Evolutionary conservation across 371 early-diverging fungal genomes (phyloP).

Genomic region (Amoeboaphelidium protococcarum): DNA sequence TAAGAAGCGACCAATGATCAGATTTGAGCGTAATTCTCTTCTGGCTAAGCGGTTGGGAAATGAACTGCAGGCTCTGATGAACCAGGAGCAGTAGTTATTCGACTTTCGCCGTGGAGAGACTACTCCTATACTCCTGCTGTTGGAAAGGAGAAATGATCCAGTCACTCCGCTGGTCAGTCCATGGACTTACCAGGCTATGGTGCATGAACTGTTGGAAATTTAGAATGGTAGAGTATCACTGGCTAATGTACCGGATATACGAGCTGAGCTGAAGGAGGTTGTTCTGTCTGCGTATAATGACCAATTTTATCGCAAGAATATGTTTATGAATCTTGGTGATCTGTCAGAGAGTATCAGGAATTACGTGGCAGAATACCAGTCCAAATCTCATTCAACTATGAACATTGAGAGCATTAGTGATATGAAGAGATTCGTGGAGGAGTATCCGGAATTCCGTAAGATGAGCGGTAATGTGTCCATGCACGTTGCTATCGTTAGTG

Average conservation of each 20-base stretch:
- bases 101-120: slow-evolving; percentile 51
- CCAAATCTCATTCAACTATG: slow-evolving; percentile 42
- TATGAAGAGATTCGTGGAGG: slow-evolving; percentile 93
- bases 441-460: slow-evolving; percentile 85
- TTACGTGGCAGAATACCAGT: slow-evolving; percentile 76
- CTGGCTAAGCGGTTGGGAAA: slow-evolving; percentile 53
- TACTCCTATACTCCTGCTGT: slow-evolving; percentile 57
- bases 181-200: slow-evolving; percentile 99
- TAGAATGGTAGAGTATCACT: slow-evolving; percentile 77
- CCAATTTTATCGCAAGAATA: slow-evolving; percentile 58
- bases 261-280: slow-evolving; percentile 63
- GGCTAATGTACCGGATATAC: slow-evolving; percentile 25
- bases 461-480: slow-evolving; percentile 81
- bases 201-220: slow-evolving; percentile 86
- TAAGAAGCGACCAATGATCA: slow-evolving; percentile 66
- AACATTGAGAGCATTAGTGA: slow-evolving; percentile 77
- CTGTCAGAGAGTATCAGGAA: slow-evolving; percentile 71
- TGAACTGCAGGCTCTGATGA: slow-evolving; percentile 52
- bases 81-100: slow-evolving; percentile 50
- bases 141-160: slow-evolving; percentile 89
- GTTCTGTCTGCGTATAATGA: slow-evolving; percentile 55
- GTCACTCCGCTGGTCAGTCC: slow-evolving; percentile 86
- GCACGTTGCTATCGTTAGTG: slow-evolving; percentile 81
- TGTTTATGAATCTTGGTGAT: slow-evolving; percentile 77
- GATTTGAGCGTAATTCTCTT: slow-evolving; percentile 47